A percentile compares a stretch with the other conserved stretches of the same genome.
phyloP scores from a whole-genome alignment of 2,329 filamentous ascomycete genomes.

The Aureobasidium sp. region DNA sequence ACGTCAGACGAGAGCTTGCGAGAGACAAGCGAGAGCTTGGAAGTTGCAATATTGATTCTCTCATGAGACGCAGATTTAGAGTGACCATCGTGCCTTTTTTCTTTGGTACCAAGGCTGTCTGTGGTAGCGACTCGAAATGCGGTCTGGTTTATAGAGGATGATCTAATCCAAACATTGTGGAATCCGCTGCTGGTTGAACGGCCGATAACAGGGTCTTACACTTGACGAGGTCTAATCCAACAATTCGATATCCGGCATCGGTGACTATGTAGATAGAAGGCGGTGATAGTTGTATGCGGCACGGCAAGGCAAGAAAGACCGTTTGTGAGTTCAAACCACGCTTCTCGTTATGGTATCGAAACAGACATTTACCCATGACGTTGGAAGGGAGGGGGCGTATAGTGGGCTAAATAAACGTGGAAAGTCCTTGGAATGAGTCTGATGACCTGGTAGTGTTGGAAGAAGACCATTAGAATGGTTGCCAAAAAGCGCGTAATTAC shows the following conservation, averaged over 20 bases:
- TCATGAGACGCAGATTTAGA: neutral
- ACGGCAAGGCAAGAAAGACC: neutral
- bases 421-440: neutral
- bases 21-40: neutral
- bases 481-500: neutral
- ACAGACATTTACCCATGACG: neutral
- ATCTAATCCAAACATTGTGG: too few relatives aligned
- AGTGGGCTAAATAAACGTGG: neutral
- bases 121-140: too few relatives aligned
- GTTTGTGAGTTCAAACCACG: neutral
- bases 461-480: too few relatives aligned
- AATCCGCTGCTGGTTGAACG: too few relatives aligned
- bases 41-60: neutral
- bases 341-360: neutral
- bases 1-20: neutral
- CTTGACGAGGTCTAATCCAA: too few relatives aligned
- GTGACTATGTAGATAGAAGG: too few relatives aligned
- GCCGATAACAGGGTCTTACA: too few relatives aligned
- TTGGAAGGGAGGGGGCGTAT: neutral
- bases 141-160: too few relatives aligned
- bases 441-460: neutral
- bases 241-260: too few relatives aligned
- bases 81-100: too few relatives aligned
- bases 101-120: too few relatives aligned
- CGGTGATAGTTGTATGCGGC: too few relatives aligned